Evolutionary conservation across 805 yeast species (phyloP).

Genomic region (Candida ipomoeae): DNA sequence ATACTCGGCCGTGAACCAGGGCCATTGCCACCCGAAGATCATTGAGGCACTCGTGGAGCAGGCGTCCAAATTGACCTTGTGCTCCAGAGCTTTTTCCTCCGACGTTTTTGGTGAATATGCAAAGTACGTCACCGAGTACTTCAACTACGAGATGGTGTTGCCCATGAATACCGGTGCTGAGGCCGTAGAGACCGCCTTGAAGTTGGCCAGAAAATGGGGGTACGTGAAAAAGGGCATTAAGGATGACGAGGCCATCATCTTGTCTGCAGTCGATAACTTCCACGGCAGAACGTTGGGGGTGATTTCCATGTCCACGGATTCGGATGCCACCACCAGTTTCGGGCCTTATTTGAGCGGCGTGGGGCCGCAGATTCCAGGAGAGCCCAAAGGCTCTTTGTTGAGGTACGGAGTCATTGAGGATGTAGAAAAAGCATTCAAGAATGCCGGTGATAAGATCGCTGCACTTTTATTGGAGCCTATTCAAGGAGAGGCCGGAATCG

Average conservation of each 20-base stretch:
- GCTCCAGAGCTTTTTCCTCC: conserved; percentile 89
- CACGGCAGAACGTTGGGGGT: conserved; percentile 96
- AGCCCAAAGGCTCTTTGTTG: conserved; percentile 51
- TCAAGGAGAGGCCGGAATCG: conserved; percentile 98
- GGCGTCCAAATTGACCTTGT: conserved; percentile 76
- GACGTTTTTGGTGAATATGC: conserved; percentile 86
- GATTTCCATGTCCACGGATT: conserved; percentile 94
- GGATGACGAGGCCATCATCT: conserved; percentile 75
- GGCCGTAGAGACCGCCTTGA: conserved; percentile 94
- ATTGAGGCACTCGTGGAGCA: conserved; percentile 81
- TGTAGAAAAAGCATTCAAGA: conserved; percentile 72
- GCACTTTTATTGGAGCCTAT: conserved; percentile 92
- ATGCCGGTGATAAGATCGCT: conserved; percentile 84
- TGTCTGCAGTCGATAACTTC: conserved; percentile 87
- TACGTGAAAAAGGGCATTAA: conserved; percentile 82
- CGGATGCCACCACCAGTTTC: conserved; percentile 81
- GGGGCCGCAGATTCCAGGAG: conserved; percentile 81
- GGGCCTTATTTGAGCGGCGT: conserved; percentile 87
- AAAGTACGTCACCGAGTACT: conserved; percentile 81
- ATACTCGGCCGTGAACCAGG: conserved; percentile 96
- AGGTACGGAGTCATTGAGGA: conserved; percentile 87
- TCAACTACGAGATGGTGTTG: conserved; percentile 85
- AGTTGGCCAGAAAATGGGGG: conserved; percentile 97
- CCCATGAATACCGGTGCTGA: conserved; percentile 99
- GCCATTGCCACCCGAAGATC: conserved; percentile 95